phyloP scores from a whole-genome alignment of 106 monocot genomes.

The Agapanthus africanus region DNA sequence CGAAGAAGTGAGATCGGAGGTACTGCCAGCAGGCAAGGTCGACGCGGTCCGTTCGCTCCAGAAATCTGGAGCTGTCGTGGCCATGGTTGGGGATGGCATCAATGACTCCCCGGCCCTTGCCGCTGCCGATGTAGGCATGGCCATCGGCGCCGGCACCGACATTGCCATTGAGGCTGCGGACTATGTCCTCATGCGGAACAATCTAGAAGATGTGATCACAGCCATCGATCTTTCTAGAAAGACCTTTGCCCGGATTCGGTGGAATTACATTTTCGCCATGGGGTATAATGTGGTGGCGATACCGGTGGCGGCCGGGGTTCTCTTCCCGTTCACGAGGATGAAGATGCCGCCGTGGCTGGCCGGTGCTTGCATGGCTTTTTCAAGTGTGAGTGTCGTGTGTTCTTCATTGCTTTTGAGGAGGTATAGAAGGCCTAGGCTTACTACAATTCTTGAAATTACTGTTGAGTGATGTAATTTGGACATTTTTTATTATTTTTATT shows the following conservation, averaged over 20 bases:
- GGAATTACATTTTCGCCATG: slow-evolving; percentile 88
- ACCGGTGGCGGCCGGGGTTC: slow-evolving; percentile 77
- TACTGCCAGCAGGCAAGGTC: slow-evolving; percentile 83
- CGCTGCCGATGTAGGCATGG: slow-evolving; percentile 89
- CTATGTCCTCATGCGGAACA: slow-evolving; percentile 80
- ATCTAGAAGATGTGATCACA: slow-evolving; percentile 86
- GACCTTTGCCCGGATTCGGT: slow-evolving; percentile 76
- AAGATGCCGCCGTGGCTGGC: slow-evolving; percentile 90
- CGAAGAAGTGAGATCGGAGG: slow-evolving; percentile 84
- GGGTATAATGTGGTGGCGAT: slow-evolving; percentile 77
- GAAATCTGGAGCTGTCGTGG: slow-evolving; percentile 55
- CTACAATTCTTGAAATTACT: slow-evolving; percentile 88
- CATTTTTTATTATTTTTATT: slow-evolving; percentile 62
- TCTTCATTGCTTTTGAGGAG: slow-evolving; percentile 86
- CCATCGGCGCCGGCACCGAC: slow-evolving; percentile 89
- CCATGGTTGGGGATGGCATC: slow-evolving; percentile 97
- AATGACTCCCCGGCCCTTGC: slow-evolving; percentile 94
- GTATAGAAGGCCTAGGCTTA: slow-evolving; percentile 82
- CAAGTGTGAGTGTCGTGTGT: slow-evolving; percentile 86
- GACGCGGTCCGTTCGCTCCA: slow-evolving; percentile 61
- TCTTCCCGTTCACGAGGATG: slow-evolving; percentile 66
- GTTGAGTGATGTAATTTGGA: slow-evolving; percentile 64
- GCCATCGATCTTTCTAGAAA: slow-evolving; percentile 92
- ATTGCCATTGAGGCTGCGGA: slow-evolving; percentile 92
- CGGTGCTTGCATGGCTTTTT: slow-evolving; percentile 91